Conservation (phyloP, 805 yeast genomes). For the Nakazawaea siamensis region DNA sequence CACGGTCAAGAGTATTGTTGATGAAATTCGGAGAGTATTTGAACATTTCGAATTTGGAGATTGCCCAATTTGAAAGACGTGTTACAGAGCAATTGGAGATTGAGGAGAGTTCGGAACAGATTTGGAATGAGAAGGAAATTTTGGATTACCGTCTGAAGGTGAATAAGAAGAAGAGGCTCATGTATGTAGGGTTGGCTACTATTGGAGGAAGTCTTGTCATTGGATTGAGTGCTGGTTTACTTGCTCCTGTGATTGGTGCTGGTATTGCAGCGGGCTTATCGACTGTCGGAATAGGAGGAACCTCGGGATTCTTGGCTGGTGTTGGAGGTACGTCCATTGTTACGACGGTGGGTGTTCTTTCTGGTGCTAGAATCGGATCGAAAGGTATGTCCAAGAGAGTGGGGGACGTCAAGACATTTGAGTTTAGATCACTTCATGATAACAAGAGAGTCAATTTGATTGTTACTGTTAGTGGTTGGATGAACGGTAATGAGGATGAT, state of each 20-base stretch:
- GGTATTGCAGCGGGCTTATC: slow-evolving; percentile 96
- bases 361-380: slow-evolving; percentile 86
- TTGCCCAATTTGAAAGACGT: slow-evolving; percentile 83
- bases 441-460: slow-evolving; percentile 82
- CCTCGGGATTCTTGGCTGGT: slow-evolving; percentile 88
- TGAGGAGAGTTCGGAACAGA: slow-evolving; percentile 72
- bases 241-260: slow-evolving; percentile 98
- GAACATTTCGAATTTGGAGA: slow-evolving; percentile 54
- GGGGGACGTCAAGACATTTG: slow-evolving; percentile 91
- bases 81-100: slow-evolving; percentile 86
- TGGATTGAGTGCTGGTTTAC: slow-evolving; percentile 89
- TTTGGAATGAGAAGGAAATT: slow-evolving; percentile 65
- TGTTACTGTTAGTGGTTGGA: slow-evolving; percentile 94
- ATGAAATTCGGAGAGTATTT: slow-evolving; percentile 57
- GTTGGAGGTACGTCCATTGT: slow-evolving; percentile 95
- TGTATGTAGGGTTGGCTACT: slow-evolving; percentile 91
- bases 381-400: slow-evolving; percentile 79
- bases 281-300: slow-evolving; percentile 92
- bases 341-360: slow-evolving; percentile 82
- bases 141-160: slow-evolving; percentile 64
- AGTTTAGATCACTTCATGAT: slow-evolving; percentile 86
- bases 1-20: slow-evolving; percentile 79
- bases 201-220: slow-evolving; percentile 91
- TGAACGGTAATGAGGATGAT: slow-evolving; percentile 92
- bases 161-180: slow-evolving; percentile 57